Base-by-base conservation (phyloP, 805 yeast genomes). In the Brettanomyces nanus region DNA sequence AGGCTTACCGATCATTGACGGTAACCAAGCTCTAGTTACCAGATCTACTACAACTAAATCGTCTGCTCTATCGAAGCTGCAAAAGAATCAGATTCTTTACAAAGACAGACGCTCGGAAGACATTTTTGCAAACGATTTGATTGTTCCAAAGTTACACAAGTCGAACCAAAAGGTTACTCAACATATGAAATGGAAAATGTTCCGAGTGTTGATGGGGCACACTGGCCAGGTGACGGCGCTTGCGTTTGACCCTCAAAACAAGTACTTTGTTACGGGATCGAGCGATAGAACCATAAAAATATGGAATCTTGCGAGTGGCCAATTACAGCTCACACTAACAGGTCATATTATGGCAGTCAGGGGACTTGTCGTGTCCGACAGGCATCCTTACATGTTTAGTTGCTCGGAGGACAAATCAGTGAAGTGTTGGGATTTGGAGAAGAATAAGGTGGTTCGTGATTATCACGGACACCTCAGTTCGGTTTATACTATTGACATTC, bases 391-490 rank as follows among this genome's bases (percentile, higher is more conserved):
- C 57, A 62, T 92, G 65, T 92, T 89, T 56, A 76, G 90, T 11
- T 89, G 92, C 19, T 83, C 95, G 31, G 97, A 92, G 54, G 99
- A 92, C 57, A 89, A 89, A 56, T 70, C 87, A 19, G 85, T 87
- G 7, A 77, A 85, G 54, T 89, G 97, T 59, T 92, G 97, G 97
- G 99, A 92, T 63, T 67, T 92, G 47, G 97, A 90, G 57, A 74
- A 77, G 51, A 85, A 89, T 49, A 75, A 75, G 47, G 76, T 85
- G 2, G 73, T 87, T 4, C 66, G 97, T 39, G 86, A 87, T 49
- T 92, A 85, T 58, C 94, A 89, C 61, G 99, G 98, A 3, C 98
- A 92, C 62, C 66, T 85, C 19, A 85, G 95, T 22, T 94, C 95
- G 4, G 85, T 92, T 2, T 86, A 85, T 52, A 69, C 94, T 0